Evolutionary conservation across 768 basidiomycete genomes (phyloP).

Genomic region (Tylopilus plumbeoviolaceoides): DNA sequence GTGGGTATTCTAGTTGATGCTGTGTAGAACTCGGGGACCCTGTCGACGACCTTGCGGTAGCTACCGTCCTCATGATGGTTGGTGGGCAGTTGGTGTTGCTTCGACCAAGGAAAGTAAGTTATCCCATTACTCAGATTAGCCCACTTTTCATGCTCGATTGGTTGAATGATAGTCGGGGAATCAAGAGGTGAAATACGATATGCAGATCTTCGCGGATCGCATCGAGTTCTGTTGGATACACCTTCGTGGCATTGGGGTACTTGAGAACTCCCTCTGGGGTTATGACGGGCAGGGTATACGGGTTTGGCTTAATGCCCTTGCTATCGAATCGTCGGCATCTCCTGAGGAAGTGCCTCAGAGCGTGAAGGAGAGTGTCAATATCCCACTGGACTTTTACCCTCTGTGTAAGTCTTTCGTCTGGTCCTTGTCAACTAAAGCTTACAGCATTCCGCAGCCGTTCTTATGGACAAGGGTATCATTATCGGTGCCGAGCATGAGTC

Average conservation of each 20-base stretch:
- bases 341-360: constrained; percentile 37
- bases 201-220: constrained; percentile 94
- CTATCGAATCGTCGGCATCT: constrained; percentile 64
- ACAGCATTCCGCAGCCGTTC: constrained; percentile 57
- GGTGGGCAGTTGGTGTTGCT: constrained; percentile 88
- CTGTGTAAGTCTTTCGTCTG: constrained; percentile 56
- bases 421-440: neutral
- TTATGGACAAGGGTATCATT: constrained; percentile 99
- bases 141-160: neutral
- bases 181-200: constrained; percentile 93
- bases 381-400: constrained; percentile 92
- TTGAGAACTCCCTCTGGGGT: constrained; percentile 98
- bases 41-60: constrained; percentile 85
- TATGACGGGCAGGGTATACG: constrained; percentile 88
- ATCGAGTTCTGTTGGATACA: constrained; percentile 99
- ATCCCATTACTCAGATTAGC: neutral
- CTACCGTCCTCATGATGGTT: constrained; percentile 94
- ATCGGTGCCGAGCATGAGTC: constrained; percentile 93
- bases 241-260: constrained; percentile 82
- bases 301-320: constrained; percentile 93
- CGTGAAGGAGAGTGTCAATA: constrained; percentile 91
- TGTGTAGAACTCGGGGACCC: constrained; percentile 89
- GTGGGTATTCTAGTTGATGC: constrained; percentile 7
- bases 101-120: constrained; percentile 75
- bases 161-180: constrained; percentile 56